Conservation (phyloP, 352 stramenopile species). For the Globisporangium camurandrum region DNA sequence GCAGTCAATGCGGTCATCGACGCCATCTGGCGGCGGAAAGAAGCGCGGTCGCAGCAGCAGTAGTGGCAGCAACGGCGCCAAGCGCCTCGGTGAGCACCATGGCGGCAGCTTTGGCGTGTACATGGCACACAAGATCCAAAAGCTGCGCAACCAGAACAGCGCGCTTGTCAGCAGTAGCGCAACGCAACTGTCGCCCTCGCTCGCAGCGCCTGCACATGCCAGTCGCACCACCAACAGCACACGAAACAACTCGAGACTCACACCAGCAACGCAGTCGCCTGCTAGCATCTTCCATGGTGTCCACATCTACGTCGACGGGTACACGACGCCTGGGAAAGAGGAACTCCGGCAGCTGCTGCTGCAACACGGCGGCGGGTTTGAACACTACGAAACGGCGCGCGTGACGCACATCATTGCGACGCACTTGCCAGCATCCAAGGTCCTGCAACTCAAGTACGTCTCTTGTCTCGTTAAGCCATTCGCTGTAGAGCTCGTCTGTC, state of each 20-base stretch:
- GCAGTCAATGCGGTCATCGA: neutral
- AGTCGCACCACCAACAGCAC: neutral
- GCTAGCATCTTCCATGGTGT: slow-evolving; percentile 57
- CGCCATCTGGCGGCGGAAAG: neutral
- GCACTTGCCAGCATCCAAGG: slow-evolving; percentile 75
- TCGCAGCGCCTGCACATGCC: neutral
- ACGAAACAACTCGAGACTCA: neutral
- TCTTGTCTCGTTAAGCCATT: neutral
- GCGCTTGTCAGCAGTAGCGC: slow-evolving; percentile 13
- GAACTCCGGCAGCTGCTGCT: slow-evolving; percentile 78
- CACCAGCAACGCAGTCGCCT: neutral
- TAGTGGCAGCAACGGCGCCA: neutral
- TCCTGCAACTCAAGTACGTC: slow-evolving; percentile 75
- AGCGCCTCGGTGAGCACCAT: slow-evolving; percentile 63
- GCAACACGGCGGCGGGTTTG: slow-evolving; percentile 74
- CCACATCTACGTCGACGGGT: slow-evolving; percentile 84
- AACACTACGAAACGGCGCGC: slow-evolving; percentile 79
- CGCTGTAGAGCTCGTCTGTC: too few relatives aligned
- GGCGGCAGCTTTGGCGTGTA: slow-evolving; percentile 84
- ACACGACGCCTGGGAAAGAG: slow-evolving; percentile 78
- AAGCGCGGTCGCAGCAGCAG: neutral
- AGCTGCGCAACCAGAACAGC: slow-evolving; percentile 72
- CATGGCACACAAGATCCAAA: slow-evolving; percentile 90
- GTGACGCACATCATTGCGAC: slow-evolving; percentile 88
- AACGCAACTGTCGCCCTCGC: neutral